phyloP scores from a whole-genome alignment of 2,329 filamentous ascomycete genomes.

The Paracoccidioides lutzii region DNA sequence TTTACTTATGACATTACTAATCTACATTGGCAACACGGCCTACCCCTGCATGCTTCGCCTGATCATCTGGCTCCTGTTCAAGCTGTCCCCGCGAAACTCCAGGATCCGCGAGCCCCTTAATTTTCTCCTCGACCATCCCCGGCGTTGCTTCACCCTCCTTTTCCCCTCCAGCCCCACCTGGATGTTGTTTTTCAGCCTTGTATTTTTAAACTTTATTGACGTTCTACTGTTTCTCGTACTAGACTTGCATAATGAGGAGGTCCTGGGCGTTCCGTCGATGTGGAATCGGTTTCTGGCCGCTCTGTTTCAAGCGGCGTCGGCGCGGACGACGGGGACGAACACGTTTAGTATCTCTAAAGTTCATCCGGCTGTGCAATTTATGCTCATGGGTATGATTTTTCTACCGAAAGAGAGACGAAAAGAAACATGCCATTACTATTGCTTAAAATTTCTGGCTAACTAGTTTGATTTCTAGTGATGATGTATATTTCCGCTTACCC shows the following conservation, averaged over 20 bases:
- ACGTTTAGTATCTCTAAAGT: slow-evolving; percentile 40
- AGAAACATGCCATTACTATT: neutral
- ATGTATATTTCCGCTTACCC: slow-evolving; percentile 98
- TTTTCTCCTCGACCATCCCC: slow-evolving; percentile 49
- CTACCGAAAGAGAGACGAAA: neutral
- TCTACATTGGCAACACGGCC: slow-evolving; percentile 27
- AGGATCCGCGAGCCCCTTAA: slow-evolving; percentile 29
- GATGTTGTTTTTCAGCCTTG: slow-evolving; percentile 40
- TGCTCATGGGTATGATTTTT: slow-evolving; percentile 35
- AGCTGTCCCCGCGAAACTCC: slow-evolving; percentile 28
- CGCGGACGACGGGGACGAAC: slow-evolving; percentile 36
- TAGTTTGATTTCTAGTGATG: slow-evolving; percentile 62
- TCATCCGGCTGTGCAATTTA: slow-evolving; percentile 42
- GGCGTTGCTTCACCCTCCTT: slow-evolving; percentile 49
- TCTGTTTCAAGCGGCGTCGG: slow-evolving; percentile 44
- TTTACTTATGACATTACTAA: slow-evolving; percentile 27
- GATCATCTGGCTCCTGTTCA: slow-evolving; percentile 44
- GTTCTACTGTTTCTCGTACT: slow-evolving; percentile 41
- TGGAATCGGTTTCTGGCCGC: slow-evolving; percentile 43
- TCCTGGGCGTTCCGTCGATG: slow-evolving; percentile 29
- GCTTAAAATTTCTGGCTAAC: slow-evolving; percentile 30
- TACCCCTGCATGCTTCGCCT: slow-evolving; percentile 46
- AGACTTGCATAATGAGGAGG: slow-evolving; percentile 39
- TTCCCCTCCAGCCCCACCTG: slow-evolving; percentile 48
- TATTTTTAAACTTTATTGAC: slow-evolving; percentile 42